Conservation (phyloP, 2,329 filamentous ascomycete genomes). For the Claviceps sp. region DNA sequence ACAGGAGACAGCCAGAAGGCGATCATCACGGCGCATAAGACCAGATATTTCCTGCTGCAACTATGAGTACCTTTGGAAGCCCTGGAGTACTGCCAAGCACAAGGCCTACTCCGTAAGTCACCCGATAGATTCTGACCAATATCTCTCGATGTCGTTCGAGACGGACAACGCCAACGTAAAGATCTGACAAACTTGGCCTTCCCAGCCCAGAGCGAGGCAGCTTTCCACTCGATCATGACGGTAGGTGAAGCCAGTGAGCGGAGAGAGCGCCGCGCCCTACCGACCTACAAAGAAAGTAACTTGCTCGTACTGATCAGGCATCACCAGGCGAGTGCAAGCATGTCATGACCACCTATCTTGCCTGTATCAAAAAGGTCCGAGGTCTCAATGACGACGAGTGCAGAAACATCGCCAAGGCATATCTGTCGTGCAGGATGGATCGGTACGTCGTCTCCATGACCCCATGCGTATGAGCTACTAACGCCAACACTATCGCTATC, state of each 20-base stretch:
- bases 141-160: too few species aligned
- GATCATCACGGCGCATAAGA: background rate
- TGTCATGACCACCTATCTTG: slow-evolving; percentile 73
- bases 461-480: background rate
- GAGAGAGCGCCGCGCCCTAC: background rate
- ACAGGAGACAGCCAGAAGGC: background rate
- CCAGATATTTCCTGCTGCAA: background rate
- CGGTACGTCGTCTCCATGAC: slow-evolving; percentile 40
- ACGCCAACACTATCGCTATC: background rate
- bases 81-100: slow-evolving; percentile 52
- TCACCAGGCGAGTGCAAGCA: slow-evolving; percentile 75
- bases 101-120: slow-evolving; percentile 57
- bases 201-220: slow-evolving; percentile 75
- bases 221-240: slow-evolving; percentile 93
- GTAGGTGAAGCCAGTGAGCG: slow-evolving; percentile 16
- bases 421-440: slow-evolving; percentile 89
- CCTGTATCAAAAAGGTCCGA: slow-evolving; percentile 71
- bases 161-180: background rate
- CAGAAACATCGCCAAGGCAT: slow-evolving; percentile 72
- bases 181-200: slow-evolving; percentile 1
- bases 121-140: background rate
- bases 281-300: background rate
- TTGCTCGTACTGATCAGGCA: background rate
- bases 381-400: slow-evolving; percentile 83
- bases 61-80: slow-evolving; percentile 54